Evolutionary conservation across 805 yeast genomes (phyloP).

Genomic region (Yamadazyma insecticola): DNA sequence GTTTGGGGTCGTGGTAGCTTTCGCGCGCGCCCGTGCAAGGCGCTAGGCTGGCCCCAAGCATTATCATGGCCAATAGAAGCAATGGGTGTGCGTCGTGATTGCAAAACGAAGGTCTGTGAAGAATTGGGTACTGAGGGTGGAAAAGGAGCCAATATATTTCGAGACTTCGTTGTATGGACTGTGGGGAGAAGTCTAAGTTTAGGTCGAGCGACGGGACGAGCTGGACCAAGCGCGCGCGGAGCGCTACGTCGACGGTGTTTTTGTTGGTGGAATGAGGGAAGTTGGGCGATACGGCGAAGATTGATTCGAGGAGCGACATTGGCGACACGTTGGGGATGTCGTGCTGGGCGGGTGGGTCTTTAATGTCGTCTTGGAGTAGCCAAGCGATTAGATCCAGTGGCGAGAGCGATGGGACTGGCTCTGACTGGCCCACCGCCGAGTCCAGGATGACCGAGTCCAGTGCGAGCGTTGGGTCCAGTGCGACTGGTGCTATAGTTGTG

Average conservation of each 20-base stretch:
- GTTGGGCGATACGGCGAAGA: slow-evolving; percentile 16
- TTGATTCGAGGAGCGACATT: slow-evolving; percentile 12
- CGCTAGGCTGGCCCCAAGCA: slow-evolving; percentile 48
- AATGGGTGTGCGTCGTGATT: slow-evolving; percentile 44
- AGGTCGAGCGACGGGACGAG: slow-evolving; percentile 14
- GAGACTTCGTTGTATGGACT: slow-evolving; percentile 16
- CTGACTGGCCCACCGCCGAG: too few relatives aligned
- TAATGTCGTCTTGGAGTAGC: slow-evolving; percentile 23
- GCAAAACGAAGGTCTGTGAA: slow-evolving; percentile 56
- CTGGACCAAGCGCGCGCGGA: slow-evolving; percentile 8
- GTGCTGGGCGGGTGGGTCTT: background rate
- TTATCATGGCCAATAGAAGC: slow-evolving; percentile 48
- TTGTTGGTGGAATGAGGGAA: slow-evolving; percentile 15
- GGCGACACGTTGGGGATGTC: slow-evolving; percentile 15
- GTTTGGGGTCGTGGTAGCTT: slow-evolving; percentile 15
- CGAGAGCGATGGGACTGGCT: too few relatives aligned
- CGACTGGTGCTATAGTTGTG: background rate
- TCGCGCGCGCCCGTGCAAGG: slow-evolving; percentile 19
- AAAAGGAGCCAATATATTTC: slow-evolving; percentile 50
- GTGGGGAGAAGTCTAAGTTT: slow-evolving; percentile 13
- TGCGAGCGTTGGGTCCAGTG: slow-evolving; percentile 2
- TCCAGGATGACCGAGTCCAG: too few relatives aligned
- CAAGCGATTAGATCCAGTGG: slow-evolving; percentile 29
- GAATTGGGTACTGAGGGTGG: slow-evolving; percentile 54
- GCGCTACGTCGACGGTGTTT: slow-evolving; percentile 11